phyloP scores from a whole-genome alignment of 208 protist species.

The Histomonas meleagridis region DNA sequence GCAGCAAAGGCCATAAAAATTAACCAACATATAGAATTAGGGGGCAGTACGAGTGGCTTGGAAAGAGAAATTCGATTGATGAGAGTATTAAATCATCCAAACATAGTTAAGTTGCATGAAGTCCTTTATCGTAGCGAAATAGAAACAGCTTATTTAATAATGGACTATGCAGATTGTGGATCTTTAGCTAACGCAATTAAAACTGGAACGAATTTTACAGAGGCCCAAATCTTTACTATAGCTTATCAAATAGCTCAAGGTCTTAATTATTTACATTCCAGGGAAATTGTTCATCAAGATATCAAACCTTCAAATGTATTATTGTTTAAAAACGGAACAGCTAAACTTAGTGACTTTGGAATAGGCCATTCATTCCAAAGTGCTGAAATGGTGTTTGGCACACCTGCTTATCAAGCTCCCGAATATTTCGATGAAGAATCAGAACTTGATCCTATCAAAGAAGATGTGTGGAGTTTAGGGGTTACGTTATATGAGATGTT shows the following conservation, averaged over 20 bases:
- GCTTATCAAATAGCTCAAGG: background rate
- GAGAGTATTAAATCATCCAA: background rate
- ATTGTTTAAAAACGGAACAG: background rate
- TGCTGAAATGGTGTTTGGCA: background rate
- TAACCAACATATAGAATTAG: no score
- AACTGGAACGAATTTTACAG: background rate
- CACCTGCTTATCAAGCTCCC: constrained; percentile 26
- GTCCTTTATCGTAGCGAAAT: background rate
- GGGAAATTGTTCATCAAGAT: background rate
- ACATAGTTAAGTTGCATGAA: background rate
- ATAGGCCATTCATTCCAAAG: constrained; percentile 12
- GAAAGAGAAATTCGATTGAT: background rate
- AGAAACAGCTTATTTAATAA: background rate
- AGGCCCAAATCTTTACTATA: background rate
- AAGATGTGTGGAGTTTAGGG: background rate
- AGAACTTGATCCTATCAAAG: background rate
- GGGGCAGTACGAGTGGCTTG: no score
- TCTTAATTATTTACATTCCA: background rate
- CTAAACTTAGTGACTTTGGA: constrained; percentile 13
- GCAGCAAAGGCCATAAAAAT: no score
- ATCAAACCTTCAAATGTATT: constrained; percentile 5
- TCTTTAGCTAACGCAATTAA: background rate
- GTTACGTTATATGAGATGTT: background rate
- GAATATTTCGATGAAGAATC: background rate
- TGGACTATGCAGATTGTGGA: constrained; percentile 1